Evolutionary conservation across 2,329 filamentous ascomycete genomes (phyloP), one percentile per base, ranked within the genome.

Genomic region (Incumbomyces lentus): DNA sequence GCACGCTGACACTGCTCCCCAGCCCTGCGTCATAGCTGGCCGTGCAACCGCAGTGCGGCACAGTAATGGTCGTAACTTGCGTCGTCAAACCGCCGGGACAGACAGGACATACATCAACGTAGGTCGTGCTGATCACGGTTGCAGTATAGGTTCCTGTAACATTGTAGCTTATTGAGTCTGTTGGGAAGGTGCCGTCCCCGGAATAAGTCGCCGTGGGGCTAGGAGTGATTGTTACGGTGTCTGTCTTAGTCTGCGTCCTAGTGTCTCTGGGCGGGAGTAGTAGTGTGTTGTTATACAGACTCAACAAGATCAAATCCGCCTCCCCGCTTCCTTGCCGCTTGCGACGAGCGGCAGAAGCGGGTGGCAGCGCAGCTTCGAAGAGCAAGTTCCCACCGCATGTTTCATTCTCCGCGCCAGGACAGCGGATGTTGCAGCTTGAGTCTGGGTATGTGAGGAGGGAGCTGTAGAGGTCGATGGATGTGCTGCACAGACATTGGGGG

Each of bases 41-140:
- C n/a, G 49, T 49, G 38, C 53, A 55, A 32, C 53, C 53, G 39
- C 53, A 53, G 19, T 53, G 47, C 17, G 52, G 37, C 12, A 49
- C 31, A 6, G 51, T 51, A 36, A 55, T 46, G 2, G 51, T 53
- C 3, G 53, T 55, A 3, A 51, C 44, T 40, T 42, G 46, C 5
- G 44, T 51, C 5, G 38, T 38, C 2, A 43, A 37, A 16, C 52
- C 38, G 5, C 29, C 17, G 2, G 49, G 32, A 35, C 52, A 55
- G 47, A 52, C 47, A 13, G 47, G 49, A 10, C 52, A 55, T 46
- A 53, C 43, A 13, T 48, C 53, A 6, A 48, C 49, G 41, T 52
- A 55, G 16, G 40, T 50, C 12, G 53, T 55, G 11, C 47, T 50
- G 40, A 55, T 52, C 16, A 45, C 40, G 10, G 51, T 53, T 22